These are phyloP conservation scores for Botrytis byssoidea DNA, from an alignment of 2,329 filamentous ascomycete species.

Conservation along the genomic window DNA sequence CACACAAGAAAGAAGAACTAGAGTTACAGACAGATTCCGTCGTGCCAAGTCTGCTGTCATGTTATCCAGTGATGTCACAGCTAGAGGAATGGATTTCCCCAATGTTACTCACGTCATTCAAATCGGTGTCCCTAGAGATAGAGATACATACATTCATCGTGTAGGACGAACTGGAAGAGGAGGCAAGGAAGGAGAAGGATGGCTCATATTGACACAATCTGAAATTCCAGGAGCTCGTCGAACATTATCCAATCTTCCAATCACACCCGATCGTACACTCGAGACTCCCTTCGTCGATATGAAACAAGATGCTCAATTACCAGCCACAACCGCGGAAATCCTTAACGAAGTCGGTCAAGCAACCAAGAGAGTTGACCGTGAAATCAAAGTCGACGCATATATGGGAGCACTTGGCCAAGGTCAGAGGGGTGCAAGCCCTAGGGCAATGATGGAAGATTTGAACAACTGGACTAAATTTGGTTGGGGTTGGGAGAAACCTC, in stretches of 20 bases:
- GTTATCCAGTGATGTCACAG: constrained; percentile 78
- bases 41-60: constrained; percentile 59
- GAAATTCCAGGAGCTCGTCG: constrained; percentile 29
- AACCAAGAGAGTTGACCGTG: constrained; percentile 34
- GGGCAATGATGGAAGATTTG: constrained; percentile 19
- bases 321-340: constrained; percentile 32
- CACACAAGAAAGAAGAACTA: constrained; percentile 66
- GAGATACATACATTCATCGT: constrained; percentile 74
- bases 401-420: constrained; percentile 27
- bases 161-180: constrained; percentile 75
- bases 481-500: constrained; percentile 39
- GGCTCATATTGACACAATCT: constrained; percentile 31
- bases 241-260: constrained; percentile 35
- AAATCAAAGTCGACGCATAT: constrained; percentile 34
- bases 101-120: constrained; percentile 77
- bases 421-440: neutral
- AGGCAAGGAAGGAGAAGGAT: constrained; percentile 67
- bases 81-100: constrained; percentile 81
- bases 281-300: constrained; percentile 37
- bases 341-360: constrained; percentile 34
- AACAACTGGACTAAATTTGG: constrained; percentile 38
- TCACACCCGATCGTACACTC: constrained; percentile 32
- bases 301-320: constrained; percentile 39
- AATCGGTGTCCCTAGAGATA: constrained; percentile 59
- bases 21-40: constrained; percentile 71